Evolutionary conservation across 2,329 filamentous ascomycete genomes (phyloP), one percentile per base, ranked within the genome.

Genomic region (Hypoxylon sp.): DNA sequence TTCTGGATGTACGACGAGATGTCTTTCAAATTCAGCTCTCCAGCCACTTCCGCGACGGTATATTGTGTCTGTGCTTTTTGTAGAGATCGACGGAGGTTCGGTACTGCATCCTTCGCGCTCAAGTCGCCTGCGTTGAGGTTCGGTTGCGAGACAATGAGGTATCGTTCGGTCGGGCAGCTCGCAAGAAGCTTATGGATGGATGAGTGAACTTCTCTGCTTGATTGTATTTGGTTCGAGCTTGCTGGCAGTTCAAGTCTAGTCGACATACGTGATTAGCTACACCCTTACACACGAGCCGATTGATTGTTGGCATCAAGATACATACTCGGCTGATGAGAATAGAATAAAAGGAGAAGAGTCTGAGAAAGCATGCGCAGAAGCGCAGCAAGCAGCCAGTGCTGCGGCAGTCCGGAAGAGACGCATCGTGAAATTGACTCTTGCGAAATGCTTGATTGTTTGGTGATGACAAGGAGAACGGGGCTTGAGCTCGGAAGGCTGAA

Each of bases 271-370:
- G 58, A 37, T 63, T 63, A 59, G 66, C 55, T 58, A 57, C 22
- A 6, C 17, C 19, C 35, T 42, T 54, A 13, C 17, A 46, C 13
- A 39, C 22, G 17, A 54, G 37, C 17, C 24, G 26, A 17, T 50
- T 54, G 33, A 47, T 31, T 17, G 59, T 59, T 55, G 50, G 33
- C 24, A 26, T 46, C 26, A 26, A 60, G 63, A 50, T 59, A 77
- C 91, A 76, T 90, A 97, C 94, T 90, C 84, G 70, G 91, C 87
- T 50, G 91, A 95, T 33, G 95, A 98, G 80, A 97, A 91, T 73
- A 98, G 83, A 78, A 97, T 87, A 81, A 97, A 96, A 17, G 96
- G 95, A 60, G 93, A 94, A 1, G 94, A 94, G 81, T 97, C 91
- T 70, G 88, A 90, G 80, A 97, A 96, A 26, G 93, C 94, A 69